These are phyloP conservation scores for Plasmodium knowlesi DNA, from an alignment of 169 alveolate genomes.

Conservation along the genomic window DNA sequence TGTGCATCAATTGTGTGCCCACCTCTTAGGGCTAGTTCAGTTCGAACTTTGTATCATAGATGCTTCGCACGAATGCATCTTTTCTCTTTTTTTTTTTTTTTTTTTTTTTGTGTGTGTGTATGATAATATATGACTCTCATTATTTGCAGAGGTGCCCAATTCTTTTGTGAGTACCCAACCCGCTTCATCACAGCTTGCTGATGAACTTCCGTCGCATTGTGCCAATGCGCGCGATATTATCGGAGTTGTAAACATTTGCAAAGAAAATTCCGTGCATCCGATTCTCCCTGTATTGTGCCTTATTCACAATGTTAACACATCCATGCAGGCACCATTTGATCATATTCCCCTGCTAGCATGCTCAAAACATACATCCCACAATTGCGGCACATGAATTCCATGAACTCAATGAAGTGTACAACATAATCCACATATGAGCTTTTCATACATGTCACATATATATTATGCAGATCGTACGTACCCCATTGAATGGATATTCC, in stretches of 20 bases:
- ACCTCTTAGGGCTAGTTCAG: neutral
- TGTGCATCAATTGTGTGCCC: neutral
- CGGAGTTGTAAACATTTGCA: neutral
- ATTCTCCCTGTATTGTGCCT: neutral
- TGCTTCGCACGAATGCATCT: neutral
- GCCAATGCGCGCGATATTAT: neutral
- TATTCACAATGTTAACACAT: neutral
- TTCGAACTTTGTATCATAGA: neutral
- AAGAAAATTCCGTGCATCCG: neutral
- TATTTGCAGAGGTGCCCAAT: neutral
- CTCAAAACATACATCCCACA: too few species aligned
- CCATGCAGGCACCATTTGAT: neutral
- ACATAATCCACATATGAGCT: too few species aligned
- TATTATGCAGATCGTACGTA: too few species aligned
- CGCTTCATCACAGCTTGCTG: neutral
- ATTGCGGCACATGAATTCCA: too few species aligned
- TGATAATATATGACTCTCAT: neutral
- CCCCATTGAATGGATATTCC: too few species aligned
- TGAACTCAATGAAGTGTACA: too few species aligned
- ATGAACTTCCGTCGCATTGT: neutral
- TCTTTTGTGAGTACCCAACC: neutral
- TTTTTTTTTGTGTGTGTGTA: neutral
- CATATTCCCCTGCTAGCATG: too few species aligned
- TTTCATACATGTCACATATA: too few species aligned
- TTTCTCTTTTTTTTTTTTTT: neutral